phyloP scores from a whole-genome alignment of 148 eudicot genomes.

The Rhododendron mucronatum region DNA sequence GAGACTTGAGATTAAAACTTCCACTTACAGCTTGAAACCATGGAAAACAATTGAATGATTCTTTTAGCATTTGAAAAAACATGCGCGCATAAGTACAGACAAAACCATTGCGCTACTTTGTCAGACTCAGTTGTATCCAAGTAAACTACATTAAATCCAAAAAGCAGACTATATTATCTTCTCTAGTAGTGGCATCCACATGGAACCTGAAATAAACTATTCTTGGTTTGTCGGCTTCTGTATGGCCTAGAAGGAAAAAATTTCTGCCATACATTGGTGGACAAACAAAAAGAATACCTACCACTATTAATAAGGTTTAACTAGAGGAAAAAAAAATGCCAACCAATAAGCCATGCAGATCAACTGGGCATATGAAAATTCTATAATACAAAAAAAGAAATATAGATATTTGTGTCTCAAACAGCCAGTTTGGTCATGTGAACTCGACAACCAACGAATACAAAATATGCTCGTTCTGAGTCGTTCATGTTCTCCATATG shows the following conservation, averaged over 20 bases:
- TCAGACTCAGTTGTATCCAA: not conserved
- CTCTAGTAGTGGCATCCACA: not conserved
- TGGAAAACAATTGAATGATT: not conserved
- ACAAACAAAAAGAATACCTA: not conserved
- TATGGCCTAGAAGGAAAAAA: not conserved
- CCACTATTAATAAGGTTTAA: not conserved
- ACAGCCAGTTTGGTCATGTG: slow-evolving; percentile 5
- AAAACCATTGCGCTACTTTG: not conserved
- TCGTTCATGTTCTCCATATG: not conserved
- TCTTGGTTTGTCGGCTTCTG: not conserved
- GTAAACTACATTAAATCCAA: not conserved
- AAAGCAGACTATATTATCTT: not conserved
- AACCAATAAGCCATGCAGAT: not conserved
- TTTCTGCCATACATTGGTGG: not conserved
- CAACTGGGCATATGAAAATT: not conserved
- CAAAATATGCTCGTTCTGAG: not conserved
- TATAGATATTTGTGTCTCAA: not conserved
- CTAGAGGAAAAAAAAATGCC: not conserved
- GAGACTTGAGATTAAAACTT: not conserved
- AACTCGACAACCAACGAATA: not conserved
- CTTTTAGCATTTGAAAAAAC: not conserved
- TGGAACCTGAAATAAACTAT: slow-evolving; percentile 1
- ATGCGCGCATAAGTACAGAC: not conserved
- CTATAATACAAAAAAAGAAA: not conserved
- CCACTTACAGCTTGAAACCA: not conserved